These are phyloP conservation scores for Ceratocystis lukuohia DNA, from an alignment of 2,329 filamentous ascomycete species.

Conservation along the genomic window DNA sequence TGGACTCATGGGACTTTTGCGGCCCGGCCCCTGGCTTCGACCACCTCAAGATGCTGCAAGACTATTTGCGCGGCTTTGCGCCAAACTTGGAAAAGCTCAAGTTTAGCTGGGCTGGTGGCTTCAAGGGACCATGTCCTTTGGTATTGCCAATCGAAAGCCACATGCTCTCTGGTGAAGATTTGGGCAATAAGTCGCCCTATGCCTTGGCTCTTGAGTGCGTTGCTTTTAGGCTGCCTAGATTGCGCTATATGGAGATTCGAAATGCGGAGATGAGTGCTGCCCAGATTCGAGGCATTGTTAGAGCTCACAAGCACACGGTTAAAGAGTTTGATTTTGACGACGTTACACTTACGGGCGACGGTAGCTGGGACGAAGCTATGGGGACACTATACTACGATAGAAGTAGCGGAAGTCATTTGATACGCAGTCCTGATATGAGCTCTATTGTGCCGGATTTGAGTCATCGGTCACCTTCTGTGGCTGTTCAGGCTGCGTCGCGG, in stretches of 20 bases:
- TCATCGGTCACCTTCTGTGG: slow-evolving; percentile 33
- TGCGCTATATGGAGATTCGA: slow-evolving; percentile 56
- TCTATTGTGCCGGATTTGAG: slow-evolving; percentile 1
- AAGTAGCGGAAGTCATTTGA: slow-evolving; percentile 29
- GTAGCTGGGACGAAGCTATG: slow-evolving; percentile 73
- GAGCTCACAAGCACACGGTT: slow-evolving; percentile 52
- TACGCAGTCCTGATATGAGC: slow-evolving; percentile 20
- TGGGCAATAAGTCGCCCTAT: slow-evolving; percentile 29
- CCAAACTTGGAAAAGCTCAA: slow-evolving; percentile 52
- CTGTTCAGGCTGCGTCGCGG: slow-evolving; percentile 39
- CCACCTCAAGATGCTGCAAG: slow-evolving; percentile 66
- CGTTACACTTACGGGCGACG: slow-evolving; percentile 51
- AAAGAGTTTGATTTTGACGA: slow-evolving; percentile 71
- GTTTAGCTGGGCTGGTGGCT: slow-evolving; percentile 64
- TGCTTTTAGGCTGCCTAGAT: slow-evolving; percentile 49
- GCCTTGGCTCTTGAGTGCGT: slow-evolving; percentile 2
- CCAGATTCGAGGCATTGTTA: slow-evolving; percentile 58
- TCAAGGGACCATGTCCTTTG: slow-evolving; percentile 59
- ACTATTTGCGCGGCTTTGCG: slow-evolving; percentile 62
- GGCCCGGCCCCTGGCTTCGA: slow-evolving; percentile 47
- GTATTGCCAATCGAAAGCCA: slow-evolving; percentile 44
- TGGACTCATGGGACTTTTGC: slow-evolving; percentile 55
- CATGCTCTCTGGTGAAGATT: slow-evolving; percentile 30
- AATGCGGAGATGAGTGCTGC: slow-evolving; percentile 59
- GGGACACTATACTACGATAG: slow-evolving; percentile 45